Base-by-base conservation (phyloP, 2,329 filamentous ascomycete species). In the Paracamarosporium sp. region DNA sequence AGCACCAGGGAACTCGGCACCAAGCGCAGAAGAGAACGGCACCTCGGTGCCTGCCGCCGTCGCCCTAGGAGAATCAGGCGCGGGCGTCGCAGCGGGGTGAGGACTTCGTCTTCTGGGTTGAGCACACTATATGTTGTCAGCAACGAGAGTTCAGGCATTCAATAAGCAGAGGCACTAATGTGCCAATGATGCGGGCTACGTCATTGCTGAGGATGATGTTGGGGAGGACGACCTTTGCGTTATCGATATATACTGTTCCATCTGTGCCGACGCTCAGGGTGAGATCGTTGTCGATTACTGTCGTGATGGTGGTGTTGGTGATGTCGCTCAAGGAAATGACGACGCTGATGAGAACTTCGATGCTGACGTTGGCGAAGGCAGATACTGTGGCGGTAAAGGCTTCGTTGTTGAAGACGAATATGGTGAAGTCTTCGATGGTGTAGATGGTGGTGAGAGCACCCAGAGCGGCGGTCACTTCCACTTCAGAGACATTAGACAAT, bases 281-380 rank as follows among this genome's bases (percentile, higher is more conserved):
- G 12, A 54, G 27, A 2, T 54, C 31, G 17, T 38, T 33, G 20
- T 43, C 51, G 13, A 40, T 40, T 5, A 40, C 15, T 4, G 51
- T 47, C n/a, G n/a, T 5, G 22, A 54, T 33, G 11, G 51, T 54
- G 13, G 43, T 47, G 31, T 54, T 54, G 30, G 41, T 40, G 35
- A 54, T 28, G 11, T 38, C 41, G 5, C 31, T 46, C 5, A 43
- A 30, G 27, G 47, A 54, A 4, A 46, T 24, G 13, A 54, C 51
- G 12, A 50, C 44, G n/a, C 4, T 25, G 25, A n/a, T 36, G 24
- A 50, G 38, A 6, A 33, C 43, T 11, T 48, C 53, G 11, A 43
- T n/a, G 53, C 24, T 35, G 5, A 45, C 45, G 3, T 50, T 41
- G n/a, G 33, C 44, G 20, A 55, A 43, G 27, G 35, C 44, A 25